These are phyloP conservation scores for Hepatocystis sp. DNA, from an alignment of 169 alveolate species.

Conservation along the genomic window DNA sequence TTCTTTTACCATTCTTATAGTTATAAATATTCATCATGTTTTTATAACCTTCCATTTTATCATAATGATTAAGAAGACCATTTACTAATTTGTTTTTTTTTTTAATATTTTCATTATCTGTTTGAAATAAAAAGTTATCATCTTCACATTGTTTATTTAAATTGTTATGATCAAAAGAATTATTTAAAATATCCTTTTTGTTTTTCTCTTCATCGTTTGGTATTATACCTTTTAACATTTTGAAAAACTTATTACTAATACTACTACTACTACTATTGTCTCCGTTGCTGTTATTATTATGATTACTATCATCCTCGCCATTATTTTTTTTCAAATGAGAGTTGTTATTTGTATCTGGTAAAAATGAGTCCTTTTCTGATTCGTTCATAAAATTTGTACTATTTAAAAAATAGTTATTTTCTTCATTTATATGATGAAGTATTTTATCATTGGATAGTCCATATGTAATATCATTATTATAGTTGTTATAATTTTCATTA, in stretches of 20 bases:
- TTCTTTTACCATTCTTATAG: no score
- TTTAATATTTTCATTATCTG: neutral
- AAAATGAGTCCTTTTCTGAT: neutral
- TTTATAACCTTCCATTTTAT: no score
- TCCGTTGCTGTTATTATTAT: no score
- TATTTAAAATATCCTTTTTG: constrained; percentile 23
- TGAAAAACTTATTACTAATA: no score
- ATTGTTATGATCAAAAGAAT: constrained; percentile 9
- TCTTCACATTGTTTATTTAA: neutral
- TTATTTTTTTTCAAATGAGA: neutral
- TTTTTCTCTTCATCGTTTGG: constrained; percentile 47
- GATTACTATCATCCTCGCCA: constrained; percentile 10
- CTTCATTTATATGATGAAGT: constrained; percentile 1
- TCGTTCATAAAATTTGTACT: constrained; percentile 3
- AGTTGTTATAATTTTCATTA: no score
- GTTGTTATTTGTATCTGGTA: neutral
- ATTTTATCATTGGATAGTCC: constrained; percentile 5
- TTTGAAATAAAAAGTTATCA: no score
- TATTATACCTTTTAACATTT: constrained; percentile 11
- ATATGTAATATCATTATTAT: no score
- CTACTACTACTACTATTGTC: no score
- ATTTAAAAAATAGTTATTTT: neutral
- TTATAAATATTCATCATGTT: no score
- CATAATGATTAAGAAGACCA: neutral
- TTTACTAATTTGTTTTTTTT: neutral